These are phyloP conservation scores for Psidium guajava DNA, from an alignment of 345 rosid genomes.

Conservation along the genomic window DNA sequence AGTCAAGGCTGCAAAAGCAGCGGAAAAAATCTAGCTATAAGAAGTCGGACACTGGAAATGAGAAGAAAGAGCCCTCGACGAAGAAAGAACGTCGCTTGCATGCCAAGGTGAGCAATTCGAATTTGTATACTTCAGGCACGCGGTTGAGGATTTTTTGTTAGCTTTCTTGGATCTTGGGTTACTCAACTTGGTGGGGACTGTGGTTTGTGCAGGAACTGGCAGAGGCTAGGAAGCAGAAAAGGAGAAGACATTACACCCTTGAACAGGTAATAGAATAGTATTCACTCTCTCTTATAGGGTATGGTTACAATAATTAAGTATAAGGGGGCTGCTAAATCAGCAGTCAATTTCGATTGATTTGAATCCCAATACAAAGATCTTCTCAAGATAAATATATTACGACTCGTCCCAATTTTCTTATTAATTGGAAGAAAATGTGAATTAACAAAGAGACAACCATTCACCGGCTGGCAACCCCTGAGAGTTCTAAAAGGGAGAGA, in stretches of 20 bases:
- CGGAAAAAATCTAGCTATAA: not conserved
- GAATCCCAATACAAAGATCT: too few species aligned
- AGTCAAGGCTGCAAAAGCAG: not conserved
- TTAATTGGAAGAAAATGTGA: too few species aligned
- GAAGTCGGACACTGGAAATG: not conserved
- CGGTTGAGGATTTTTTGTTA: not conserved
- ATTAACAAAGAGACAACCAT: too few species aligned
- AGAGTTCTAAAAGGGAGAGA: too few species aligned
- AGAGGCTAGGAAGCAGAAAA: constrained; percentile 80
- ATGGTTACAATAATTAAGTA: too few species aligned
- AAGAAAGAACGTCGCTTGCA: constrained; percentile 37
- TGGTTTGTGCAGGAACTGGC: constrained; percentile 42
- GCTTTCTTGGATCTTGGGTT: not conserved
- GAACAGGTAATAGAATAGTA: constrained; percentile 38
- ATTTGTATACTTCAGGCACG: not conserved
- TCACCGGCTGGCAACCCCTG: too few species aligned
- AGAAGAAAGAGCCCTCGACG: not conserved
- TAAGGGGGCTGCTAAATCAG: too few species aligned
- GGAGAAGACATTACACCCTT: constrained; percentile 71
- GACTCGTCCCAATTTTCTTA: too few species aligned
- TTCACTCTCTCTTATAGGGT: too few species aligned
- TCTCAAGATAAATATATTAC: not conserved
- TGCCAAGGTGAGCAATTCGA: constrained; percentile 29
- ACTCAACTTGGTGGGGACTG: not conserved
- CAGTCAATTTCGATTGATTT: too few species aligned